phyloP scores from a whole-genome alignment of 2,329 filamentous ascomycete species.

The Xylariaceae sp. region DNA sequence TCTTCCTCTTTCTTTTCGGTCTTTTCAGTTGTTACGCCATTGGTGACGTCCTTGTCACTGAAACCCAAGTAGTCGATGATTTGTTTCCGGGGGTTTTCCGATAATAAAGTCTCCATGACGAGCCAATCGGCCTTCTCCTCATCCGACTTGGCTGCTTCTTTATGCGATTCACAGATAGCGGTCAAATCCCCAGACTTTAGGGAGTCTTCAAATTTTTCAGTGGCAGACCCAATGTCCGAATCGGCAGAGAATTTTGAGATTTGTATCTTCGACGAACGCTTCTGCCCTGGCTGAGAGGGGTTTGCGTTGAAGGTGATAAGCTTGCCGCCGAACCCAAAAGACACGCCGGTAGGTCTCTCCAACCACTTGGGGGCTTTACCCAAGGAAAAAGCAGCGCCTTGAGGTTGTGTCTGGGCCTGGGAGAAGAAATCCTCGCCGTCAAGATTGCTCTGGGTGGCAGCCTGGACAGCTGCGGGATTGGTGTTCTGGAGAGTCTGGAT shows the following conservation, averaged over 20 bases:
- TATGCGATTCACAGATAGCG: constrained; percentile 75
- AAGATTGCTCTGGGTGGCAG: constrained; percentile 62
- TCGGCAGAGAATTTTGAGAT: constrained; percentile 90
- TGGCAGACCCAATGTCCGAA: constrained; percentile 75
- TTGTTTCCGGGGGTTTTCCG: constrained; percentile 78
- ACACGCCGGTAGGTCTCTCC: constrained; percentile 76
- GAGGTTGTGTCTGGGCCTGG: constrained; percentile 85
- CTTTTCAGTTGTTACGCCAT: constrained; percentile 42
- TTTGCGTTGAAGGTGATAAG: constrained; percentile 69
- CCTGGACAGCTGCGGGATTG: constrained; percentile 69
- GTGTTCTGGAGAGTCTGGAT: constrained; percentile 94
- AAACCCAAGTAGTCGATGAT: constrained; percentile 92
- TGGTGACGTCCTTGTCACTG: constrained; percentile 52
- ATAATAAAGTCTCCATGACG: constrained; percentile 83
- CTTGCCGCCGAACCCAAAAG: constrained; percentile 95
- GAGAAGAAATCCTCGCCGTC: constrained; percentile 97
- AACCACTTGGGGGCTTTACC: constrained; percentile 86
- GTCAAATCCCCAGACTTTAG: constrained; percentile 73
- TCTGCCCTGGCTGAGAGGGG: constrained; percentile 57
- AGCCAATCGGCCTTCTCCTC: constrained; percentile 96
- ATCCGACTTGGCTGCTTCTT: constrained; percentile 70
- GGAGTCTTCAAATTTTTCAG: constrained; percentile 80
- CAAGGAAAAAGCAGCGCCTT: constrained; percentile 84
- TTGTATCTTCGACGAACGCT: constrained; percentile 68
- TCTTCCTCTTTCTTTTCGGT: constrained; percentile 37